Conservation (phyloP, 495 filamentous ascomycete genomes). For the Usnea hakonensis region DNA sequence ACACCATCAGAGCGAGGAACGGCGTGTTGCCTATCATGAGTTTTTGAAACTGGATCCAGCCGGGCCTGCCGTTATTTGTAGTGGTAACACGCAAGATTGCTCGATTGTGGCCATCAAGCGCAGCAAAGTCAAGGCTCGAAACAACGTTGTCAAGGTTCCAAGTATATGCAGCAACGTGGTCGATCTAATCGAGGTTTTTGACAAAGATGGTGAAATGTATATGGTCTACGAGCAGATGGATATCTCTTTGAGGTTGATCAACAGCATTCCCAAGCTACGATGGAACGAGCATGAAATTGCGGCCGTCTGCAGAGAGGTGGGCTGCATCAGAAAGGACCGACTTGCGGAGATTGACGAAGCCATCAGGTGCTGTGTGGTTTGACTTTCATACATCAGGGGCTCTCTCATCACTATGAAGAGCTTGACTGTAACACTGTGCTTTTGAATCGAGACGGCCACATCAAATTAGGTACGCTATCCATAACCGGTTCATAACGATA, state of each 20-base stretch:
- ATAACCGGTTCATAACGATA: too few species aligned
- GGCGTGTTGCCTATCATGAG: not conserved
- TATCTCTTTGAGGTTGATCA: slow-evolving; percentile 9
- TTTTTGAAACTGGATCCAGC: slow-evolving; percentile 8
- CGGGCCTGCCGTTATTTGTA: not conserved
- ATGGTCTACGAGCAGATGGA: slow-evolving; percentile 21
- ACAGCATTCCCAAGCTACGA: not conserved
- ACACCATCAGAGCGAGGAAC: not conserved
- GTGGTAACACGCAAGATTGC: not conserved
- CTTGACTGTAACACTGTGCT: slow-evolving; percentile 15
- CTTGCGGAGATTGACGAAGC: not conserved
- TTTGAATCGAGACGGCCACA: slow-evolving; percentile 9
- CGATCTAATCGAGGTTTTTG: slow-evolving; percentile 14
- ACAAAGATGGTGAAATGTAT: slow-evolving; percentile 13
- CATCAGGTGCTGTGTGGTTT: slow-evolving; percentile 12
- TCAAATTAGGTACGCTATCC: slow-evolving; percentile 14
- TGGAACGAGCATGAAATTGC: slow-evolving; percentile 11
- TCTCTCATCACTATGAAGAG: slow-evolving; percentile 11
- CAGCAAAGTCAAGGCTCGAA: not conserved
- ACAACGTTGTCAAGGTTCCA: not conserved
- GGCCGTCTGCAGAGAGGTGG: slow-evolving; percentile 17
- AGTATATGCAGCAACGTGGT: slow-evolving; percentile 10
- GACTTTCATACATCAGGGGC: slow-evolving; percentile 14
- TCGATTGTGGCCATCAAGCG: not conserved
- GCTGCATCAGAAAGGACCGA: not conserved